A percentile compares a stretch with the other conserved stretches of the same genome.
phyloP scores from a whole-genome alignment of 768 basidiomycete species.

The Mycena galopus region DNA sequence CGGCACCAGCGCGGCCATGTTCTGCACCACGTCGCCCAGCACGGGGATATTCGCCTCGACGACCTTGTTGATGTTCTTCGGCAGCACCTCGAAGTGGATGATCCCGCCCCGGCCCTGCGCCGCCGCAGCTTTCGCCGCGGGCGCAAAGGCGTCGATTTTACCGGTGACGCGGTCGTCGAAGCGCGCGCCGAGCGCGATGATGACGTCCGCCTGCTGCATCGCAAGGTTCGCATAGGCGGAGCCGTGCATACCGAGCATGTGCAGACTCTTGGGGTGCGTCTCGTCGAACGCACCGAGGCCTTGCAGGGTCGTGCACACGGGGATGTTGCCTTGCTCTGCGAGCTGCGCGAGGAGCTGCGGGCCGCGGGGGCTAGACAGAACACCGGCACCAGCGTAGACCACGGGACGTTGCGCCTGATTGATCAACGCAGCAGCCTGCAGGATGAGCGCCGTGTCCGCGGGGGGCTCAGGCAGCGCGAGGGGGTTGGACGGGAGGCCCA shows the following conservation, averaged over 20 bases:
- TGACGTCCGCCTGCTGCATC: slow-evolving; percentile 97
- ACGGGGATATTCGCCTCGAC: slow-evolving; percentile 94
- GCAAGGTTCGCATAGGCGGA: slow-evolving; percentile 97
- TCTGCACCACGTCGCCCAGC: slow-evolving; percentile 92
- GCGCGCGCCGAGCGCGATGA: slow-evolving; percentile 95
- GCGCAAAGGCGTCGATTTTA: slow-evolving; percentile 90
- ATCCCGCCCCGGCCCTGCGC: slow-evolving; percentile 91
- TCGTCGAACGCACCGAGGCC: slow-evolving; percentile 98
- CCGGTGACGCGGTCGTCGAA: slow-evolving; percentile 99
- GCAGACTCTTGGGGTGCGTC: slow-evolving; percentile 84
- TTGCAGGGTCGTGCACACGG: slow-evolving; percentile 96
- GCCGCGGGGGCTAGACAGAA: slow-evolving; percentile 85
- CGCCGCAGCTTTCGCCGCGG: slow-evolving; percentile 90
- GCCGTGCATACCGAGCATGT: slow-evolving; percentile 99
- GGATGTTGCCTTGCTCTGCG: slow-evolving; percentile 89
- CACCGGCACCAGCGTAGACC: slow-evolving; percentile 94
- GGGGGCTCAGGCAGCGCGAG: slow-evolving; percentile 69
- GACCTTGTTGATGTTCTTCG: slow-evolving; percentile 99
- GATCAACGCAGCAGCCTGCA: slow-evolving; percentile 90
- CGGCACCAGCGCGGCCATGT: slow-evolving; percentile 86
- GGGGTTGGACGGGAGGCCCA: slow-evolving; percentile 83
- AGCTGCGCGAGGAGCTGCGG: slow-evolving; percentile 86
- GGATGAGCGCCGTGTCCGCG: slow-evolving; percentile 75
- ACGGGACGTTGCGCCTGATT: slow-evolving; percentile 92
- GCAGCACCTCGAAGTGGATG: slow-evolving; percentile 98